These are phyloP conservation scores for Phytophthora sp. DNA, from an alignment of 352 stramenopile genomes.

Conservation along the genomic window DNA sequence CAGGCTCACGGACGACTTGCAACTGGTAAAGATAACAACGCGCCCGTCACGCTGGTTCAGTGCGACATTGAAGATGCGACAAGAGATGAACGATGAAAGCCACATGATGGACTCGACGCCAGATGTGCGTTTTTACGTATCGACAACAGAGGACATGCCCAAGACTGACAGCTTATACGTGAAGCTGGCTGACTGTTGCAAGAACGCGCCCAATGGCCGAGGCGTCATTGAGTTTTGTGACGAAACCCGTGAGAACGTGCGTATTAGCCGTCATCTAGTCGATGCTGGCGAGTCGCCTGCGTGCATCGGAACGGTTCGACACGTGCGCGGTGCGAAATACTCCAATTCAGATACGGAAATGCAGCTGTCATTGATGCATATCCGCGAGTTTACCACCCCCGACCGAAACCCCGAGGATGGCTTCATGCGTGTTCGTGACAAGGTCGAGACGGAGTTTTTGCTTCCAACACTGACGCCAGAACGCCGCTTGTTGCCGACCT, in stretches of 20 bases:
- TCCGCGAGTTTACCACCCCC: slow-evolving; percentile 66
- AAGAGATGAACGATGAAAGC: slow-evolving; percentile 70
- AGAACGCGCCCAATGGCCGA: slow-evolving; percentile 41
- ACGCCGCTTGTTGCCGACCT: slow-evolving; percentile 52
- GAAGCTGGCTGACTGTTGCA: slow-evolving; percentile 44
- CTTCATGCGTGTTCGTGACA: slow-evolving; percentile 60
- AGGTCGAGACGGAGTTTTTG: slow-evolving; percentile 69
- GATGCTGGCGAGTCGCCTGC: slow-evolving; percentile 44
- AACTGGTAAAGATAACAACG: slow-evolving; percentile 67
- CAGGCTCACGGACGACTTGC: slow-evolving; percentile 54
- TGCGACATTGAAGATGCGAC: slow-evolving; percentile 81
- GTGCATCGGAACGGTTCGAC: slow-evolving; percentile 61
- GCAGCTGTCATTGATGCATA: slow-evolving; percentile 56
- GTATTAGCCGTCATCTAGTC: slow-evolving; percentile 59
- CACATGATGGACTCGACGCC: slow-evolving; percentile 72
- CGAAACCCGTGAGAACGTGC: slow-evolving; percentile 46
- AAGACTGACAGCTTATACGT: slow-evolving; percentile 52
- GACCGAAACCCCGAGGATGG: slow-evolving; percentile 45
- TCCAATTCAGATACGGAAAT: slow-evolving; percentile 36
- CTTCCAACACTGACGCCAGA: slow-evolving; percentile 66
- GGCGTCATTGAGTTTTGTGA: slow-evolving; percentile 69
- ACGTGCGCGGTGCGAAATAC: slow-evolving; percentile 60
- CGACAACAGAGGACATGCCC: slow-evolving; percentile 61
- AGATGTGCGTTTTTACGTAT: slow-evolving; percentile 82
- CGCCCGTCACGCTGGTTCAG: slow-evolving; percentile 78